Percentiles rank a stretch among this genome's conserved stretches.
These are phyloP conservation scores for Coemansia sp. DNA, from an alignment of 192 early-diverging fungal genomes.

Conservation along the genomic window DNA sequence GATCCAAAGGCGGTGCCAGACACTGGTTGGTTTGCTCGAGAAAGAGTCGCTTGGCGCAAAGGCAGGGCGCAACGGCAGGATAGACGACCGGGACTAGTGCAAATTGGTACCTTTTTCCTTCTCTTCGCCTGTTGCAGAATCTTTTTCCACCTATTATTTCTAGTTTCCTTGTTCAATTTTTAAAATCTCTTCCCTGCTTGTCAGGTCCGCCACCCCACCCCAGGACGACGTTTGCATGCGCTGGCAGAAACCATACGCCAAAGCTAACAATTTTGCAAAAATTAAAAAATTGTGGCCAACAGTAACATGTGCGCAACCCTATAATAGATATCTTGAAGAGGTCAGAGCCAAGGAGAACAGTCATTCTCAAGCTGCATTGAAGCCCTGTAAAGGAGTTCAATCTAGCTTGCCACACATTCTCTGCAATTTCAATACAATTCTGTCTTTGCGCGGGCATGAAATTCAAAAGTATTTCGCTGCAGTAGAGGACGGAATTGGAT, in stretches of 20 bases:
- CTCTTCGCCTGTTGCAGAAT: conserved; percentile 1
- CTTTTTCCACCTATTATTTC: not conserved
- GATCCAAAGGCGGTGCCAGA: conserved; percentile 79
- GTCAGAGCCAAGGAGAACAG: too few species aligned
- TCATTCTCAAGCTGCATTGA: too few species aligned
- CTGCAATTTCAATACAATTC: too few species aligned
- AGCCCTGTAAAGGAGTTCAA: too few species aligned
- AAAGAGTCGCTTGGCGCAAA: conserved; percentile 32
- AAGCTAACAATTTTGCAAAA: too few species aligned
- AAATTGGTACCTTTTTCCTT: not conserved
- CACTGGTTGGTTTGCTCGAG: conserved; percentile 63
- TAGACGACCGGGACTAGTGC: conserved; percentile 9
- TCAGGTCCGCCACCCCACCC: too few species aligned
- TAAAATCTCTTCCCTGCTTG: not conserved
- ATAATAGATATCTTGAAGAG: too few species aligned
- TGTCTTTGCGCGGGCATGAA: not conserved
- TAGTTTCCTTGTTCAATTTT: not conserved
- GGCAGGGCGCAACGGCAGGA: conserved; percentile 16
- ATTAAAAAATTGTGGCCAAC: too few species aligned
- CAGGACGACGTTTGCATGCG: too few species aligned
- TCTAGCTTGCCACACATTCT: too few species aligned
- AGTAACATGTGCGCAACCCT: too few species aligned
- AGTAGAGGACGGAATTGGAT: not conserved
- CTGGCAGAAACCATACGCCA: too few species aligned
- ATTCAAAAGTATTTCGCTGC: not conserved